A percentile compares a stretch with the other conserved stretches of the same genome.
Evolutionary conservation across 2,329 filamentous ascomycete genomes (phyloP).

Genomic region (Fusarium veterinarium): DNA sequence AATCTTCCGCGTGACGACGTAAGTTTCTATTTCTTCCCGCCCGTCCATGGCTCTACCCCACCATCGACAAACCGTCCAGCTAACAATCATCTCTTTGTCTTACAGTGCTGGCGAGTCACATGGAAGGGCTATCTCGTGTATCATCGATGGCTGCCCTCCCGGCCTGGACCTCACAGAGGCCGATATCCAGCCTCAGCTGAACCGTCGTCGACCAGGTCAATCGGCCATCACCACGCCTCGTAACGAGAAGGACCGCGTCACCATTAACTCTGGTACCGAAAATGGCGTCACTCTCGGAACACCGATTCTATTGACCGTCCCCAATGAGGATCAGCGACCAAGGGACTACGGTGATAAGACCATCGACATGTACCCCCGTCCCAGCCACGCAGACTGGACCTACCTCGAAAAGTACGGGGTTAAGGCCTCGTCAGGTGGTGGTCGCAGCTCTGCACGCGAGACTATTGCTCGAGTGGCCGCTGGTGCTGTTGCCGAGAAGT

Average conservation of each 20-base stretch:
- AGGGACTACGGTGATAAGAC: slow-evolving; percentile 91
- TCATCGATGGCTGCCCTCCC: slow-evolving; percentile 92
- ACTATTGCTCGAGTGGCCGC: slow-evolving; percentile 94
- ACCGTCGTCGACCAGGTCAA: slow-evolving; percentile 88
- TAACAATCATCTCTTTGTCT: neutral
- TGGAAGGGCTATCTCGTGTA: slow-evolving; percentile 92
- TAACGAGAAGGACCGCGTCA: slow-evolving; percentile 90
- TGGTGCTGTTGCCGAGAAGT: slow-evolving; percentile 93
- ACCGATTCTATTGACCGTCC: slow-evolving; percentile 86
- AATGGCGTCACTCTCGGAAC: slow-evolving; percentile 90
- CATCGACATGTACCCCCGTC: slow-evolving; percentile 91
- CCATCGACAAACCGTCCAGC: neutral
- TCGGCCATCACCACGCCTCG: slow-evolving; percentile 90
- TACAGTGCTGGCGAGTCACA: slow-evolving; percentile 72
- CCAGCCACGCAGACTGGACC: slow-evolving; percentile 95
- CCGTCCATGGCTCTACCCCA: slow-evolving; percentile 1
- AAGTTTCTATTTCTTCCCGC: slow-evolving; percentile 50
- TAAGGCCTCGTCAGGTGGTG: slow-evolving; percentile 90
- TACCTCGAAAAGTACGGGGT: slow-evolving; percentile 98
- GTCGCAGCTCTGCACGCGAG: slow-evolving; percentile 91
- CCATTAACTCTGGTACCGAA: slow-evolving; percentile 94
- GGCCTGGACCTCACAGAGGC: slow-evolving; percentile 85
- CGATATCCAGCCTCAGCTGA: slow-evolving; percentile 96
- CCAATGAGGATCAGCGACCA: slow-evolving; percentile 93
- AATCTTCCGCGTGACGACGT: slow-evolving; percentile 71